Evolutionary conservation across 768 basidiomycete species (phyloP).

Genomic region (Hericium erinaceus): DNA sequence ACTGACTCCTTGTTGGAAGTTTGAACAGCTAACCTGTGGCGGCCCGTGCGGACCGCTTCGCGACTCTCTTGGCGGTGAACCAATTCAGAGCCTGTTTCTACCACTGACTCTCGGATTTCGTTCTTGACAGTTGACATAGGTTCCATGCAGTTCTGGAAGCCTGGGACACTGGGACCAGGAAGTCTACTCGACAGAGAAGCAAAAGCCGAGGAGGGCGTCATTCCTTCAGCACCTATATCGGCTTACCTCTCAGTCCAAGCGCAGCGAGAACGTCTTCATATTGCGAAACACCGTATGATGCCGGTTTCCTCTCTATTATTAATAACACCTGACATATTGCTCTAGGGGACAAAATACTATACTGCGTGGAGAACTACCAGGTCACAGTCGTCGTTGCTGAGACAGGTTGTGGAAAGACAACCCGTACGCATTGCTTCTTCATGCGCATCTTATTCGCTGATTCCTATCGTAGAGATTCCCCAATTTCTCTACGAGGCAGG

Average conservation of each 20-base stretch:
- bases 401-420: conserved; percentile 97
- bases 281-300: conserved; percentile 77
- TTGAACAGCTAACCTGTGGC: too few relatives aligned
- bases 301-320: neutral
- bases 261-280: conserved; percentile 79
- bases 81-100: too few relatives aligned
- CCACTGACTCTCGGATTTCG: too few relatives aligned
- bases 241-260: conserved; percentile 54
- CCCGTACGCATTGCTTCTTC: conserved; percentile 50
- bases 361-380: conserved; percentile 75
- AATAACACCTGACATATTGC: neutral
- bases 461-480: conserved; percentile 62
- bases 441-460: conserved; percentile 10
- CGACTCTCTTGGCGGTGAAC: too few relatives aligned
- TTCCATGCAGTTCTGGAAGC: conserved; percentile 79
- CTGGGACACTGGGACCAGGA: conserved; percentile 76
- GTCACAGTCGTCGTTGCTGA: conserved; percentile 88
- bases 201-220: conserved; percentile 62
- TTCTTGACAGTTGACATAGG: conserved; percentile 24
- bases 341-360: conserved; percentile 68
- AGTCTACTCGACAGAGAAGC: conserved; percentile 80
- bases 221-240: conserved; percentile 53
- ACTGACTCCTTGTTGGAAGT: too few relatives aligned
- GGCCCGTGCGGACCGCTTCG: too few relatives aligned
- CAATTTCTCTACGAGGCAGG: conserved; percentile 91